A percentile compares a stretch with the other conserved stretches of the same genome.
These are phyloP conservation scores for Exidia glandulosa DNA, from an alignment of 768 basidiomycete species.

Conservation along the genomic window DNA sequence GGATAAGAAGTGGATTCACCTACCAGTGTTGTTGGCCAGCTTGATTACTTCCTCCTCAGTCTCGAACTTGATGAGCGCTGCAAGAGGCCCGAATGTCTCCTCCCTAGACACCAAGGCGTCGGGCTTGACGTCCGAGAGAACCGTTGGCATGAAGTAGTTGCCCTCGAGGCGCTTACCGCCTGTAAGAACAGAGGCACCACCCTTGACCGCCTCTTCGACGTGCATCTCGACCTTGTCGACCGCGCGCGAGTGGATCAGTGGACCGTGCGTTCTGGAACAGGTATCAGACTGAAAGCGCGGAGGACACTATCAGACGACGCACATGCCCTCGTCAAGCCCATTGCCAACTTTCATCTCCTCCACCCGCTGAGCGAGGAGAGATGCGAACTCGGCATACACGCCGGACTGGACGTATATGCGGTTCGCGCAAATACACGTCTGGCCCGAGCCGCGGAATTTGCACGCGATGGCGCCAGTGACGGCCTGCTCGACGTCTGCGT, in stretches of 20 bases:
- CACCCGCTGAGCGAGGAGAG: conserved; percentile 75
- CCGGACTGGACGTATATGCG: conserved; percentile 86
- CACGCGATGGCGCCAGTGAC: conserved; percentile 44
- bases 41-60: conserved; percentile 88
- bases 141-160: conserved; percentile 76
- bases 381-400: conserved; percentile 87
- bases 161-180: conserved; percentile 68
- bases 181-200: conserved; percentile 79
- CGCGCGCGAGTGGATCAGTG: conserved; percentile 80
- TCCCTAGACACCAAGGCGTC: conserved; percentile 59
- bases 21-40: conserved; percentile 60
- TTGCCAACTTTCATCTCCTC: conserved; percentile 78
- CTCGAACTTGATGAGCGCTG: conserved; percentile 78
- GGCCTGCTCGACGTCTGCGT: conserved; percentile 87
- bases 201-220: conserved; percentile 74
- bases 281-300: not conserved
- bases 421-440: conserved; percentile 84
- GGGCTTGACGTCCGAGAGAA: conserved; percentile 72
- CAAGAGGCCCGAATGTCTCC: conserved; percentile 94
- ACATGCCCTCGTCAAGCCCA: conserved; percentile 71
- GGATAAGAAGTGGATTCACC: not conserved
- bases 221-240: conserved; percentile 78
- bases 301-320: not conserved
- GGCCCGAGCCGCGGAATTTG: conserved; percentile 75
- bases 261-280: conserved; percentile 75